Conservation (phyloP, 139 green algal species). For the Coelastrella sp. region DNA sequence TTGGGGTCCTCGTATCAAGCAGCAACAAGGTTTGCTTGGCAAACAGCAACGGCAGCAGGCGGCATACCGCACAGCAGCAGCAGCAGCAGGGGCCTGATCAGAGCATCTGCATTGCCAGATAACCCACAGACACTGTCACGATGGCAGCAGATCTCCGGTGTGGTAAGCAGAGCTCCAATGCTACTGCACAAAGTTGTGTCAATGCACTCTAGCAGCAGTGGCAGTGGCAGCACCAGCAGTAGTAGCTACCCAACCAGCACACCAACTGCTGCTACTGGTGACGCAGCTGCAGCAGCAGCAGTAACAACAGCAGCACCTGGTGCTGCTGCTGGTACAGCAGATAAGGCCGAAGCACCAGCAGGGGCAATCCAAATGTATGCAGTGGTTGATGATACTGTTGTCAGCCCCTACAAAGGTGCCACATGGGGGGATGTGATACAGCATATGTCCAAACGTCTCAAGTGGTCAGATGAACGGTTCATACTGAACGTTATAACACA, state of each 20-base stretch:
- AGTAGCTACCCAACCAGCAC: background rate
- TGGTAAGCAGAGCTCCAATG: background rate
- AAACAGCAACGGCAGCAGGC: background rate
- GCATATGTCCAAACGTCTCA: conserved; percentile 69
- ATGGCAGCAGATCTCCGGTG: background rate
- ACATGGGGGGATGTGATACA: conserved; percentile 65
- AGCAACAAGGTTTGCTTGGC: background rate
- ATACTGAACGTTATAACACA: conserved; percentile 55
- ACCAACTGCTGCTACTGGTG: background rate
- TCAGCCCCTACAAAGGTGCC: conserved; percentile 41
- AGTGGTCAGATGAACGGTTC: conserved; percentile 65
- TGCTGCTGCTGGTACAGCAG: background rate
- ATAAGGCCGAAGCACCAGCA: background rate
- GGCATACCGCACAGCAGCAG: background rate
- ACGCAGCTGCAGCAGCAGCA: conserved; percentile 27
- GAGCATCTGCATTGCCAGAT: background rate
- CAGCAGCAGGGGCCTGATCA: background rate
- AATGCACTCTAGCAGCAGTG: conserved; percentile 2
- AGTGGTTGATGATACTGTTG: conserved; percentile 8
- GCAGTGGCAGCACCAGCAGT: background rate
- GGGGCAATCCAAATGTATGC: conserved; percentile 35
- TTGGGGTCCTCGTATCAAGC: background rate
- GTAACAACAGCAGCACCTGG: background rate
- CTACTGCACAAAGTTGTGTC: too few species aligned
- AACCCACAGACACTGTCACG: background rate